These are phyloP conservation scores for Starmerella vaccinii DNA, from an alignment of 805 yeast genomes.

Conservation along the genomic window DNA sequence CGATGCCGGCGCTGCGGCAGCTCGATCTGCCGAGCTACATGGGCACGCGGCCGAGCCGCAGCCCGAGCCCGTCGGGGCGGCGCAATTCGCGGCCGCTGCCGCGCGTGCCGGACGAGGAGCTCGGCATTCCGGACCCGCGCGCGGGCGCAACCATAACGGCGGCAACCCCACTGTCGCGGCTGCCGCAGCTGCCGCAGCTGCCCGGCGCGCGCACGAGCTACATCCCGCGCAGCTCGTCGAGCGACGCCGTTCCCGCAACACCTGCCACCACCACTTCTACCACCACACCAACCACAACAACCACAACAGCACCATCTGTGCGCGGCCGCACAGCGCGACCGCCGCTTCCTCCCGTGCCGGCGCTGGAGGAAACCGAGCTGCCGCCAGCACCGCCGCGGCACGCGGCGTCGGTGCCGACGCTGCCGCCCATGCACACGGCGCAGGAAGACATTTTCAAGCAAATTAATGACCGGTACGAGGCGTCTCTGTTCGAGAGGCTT, in stretches of 20 bases:
- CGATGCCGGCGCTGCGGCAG: constrained; percentile 7
- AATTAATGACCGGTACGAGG: constrained; percentile 32
- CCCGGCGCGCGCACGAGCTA: neutral
- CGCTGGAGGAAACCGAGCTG: neutral
- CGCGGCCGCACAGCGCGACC: neutral
- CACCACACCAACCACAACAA: too few relatives aligned
- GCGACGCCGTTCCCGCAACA: neutral
- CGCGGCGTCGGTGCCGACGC: neutral
- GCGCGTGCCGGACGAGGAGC: constrained; percentile 7
- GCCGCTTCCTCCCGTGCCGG: constrained; percentile 1
- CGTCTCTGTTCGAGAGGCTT: constrained; percentile 27
- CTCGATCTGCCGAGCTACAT: constrained; percentile 4
- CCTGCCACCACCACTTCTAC: neutral
- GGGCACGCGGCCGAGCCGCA: constrained; percentile 5
- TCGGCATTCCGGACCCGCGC: neutral
- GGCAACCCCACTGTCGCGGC: too few relatives aligned
- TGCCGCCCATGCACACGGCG: neutral
- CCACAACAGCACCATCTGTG: too few relatives aligned
- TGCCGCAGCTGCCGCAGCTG: neutral
- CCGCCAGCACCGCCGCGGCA: constrained; percentile 8
- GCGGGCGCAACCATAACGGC: too few relatives aligned
- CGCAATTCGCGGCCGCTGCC: constrained; percentile 12
- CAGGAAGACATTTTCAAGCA: constrained; percentile 26
- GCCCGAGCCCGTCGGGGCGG: constrained; percentile 5
- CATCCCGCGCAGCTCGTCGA: neutral